Evolutionary conservation across 768 basidiomycete genomes (phyloP), one percentile per base, ranked within the genome.

Genomic region (Amanita inopinata): DNA sequence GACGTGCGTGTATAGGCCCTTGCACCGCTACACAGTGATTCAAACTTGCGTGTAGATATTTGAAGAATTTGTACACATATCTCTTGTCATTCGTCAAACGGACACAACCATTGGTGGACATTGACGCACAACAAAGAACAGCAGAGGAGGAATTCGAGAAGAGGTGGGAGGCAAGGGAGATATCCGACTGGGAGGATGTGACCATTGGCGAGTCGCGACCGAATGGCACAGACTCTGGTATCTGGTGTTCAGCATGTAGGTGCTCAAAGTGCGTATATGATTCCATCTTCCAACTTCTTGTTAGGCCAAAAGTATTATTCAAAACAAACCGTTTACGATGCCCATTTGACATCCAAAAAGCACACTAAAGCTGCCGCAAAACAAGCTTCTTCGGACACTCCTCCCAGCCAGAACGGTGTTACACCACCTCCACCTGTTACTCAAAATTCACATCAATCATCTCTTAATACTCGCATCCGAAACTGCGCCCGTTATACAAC

Each of bases 281-380:
- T 45, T 39, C 33, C 44, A 45, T 39, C 39, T 46, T 30, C 25
- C 40, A 37, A 45, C 38, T n/a, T 23, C 28, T 31, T 28, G 6
- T 27, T 43, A 97, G 93, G 93, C 59, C 91, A 97, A 62, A 96
- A 93, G 58, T 68, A 76, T 45, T 98, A 98, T 61, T 77, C 93
- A 9, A 99, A 97, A 61, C 89, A 97, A 61, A 97, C 96, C 0
- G 96, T 99, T 6, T 99, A 92, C 58, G 88, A 96, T 48, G 92
- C 92, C 2, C 96, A 98, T 58, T 61, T 98, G 39, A 90, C 80
- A 2, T 94, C 92, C 15, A 97, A 93, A 67, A 98, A 91, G 59
- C 96, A 99, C 55, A 64, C 88, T 55, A 99, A 97, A 65, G 87
- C 90, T 5, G 71, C 76, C n/a, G 75, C 80, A 5, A 88, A 80